Evolutionary conservation across 1,284 basidiomycete species (phyloP), one percentile per base, ranked within the genome.

Genomic region (Bothia castanella): DNA sequence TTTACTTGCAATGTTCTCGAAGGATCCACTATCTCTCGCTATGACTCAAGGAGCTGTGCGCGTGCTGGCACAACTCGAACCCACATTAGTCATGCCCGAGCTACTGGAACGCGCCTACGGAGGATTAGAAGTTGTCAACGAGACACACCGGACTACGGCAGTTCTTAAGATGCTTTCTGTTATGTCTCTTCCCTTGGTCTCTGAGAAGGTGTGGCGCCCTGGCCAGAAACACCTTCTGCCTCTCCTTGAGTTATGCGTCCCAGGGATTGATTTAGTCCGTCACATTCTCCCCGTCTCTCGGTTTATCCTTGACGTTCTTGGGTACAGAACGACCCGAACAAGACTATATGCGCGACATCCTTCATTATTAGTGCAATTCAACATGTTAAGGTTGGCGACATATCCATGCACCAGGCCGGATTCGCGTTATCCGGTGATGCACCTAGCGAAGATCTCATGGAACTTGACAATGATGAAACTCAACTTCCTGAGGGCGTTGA

Each of bases 1-100:
- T 1, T 74, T 99, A 31, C 80, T 98, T 13, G 85, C 92, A 20
- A 97, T 99, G 87, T 99, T 99, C 71, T 87, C 92, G 45, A 97
- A 98, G 70, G 91, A 90, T 58, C 71, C 80, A 2, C 61, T 83
- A 5, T 80, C 82, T 27, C 81, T 85, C 62, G 77, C 77, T 32
- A 84, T 79, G 64, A 80, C 88, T 8, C 87, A 90, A 63, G 78
- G 78, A 20, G 77, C 87, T 14, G 72, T 93, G 42, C 85, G 87
- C 53, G 76, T 78, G 23, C 75, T 95, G 72, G 83, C 89, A 2
- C 73, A 89, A 49, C 77, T 99, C 5, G 92, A 97, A 62, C 93
- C 96, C 0, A 77, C 80, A 21, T 73, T 97, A 37, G 81, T 99
- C 58, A 88, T 99, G 82, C 95, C 96, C 0, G 87, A 94, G 31